Base-by-base conservation (phyloP, 257 asterid species). In the Ilex asprella region DNA sequence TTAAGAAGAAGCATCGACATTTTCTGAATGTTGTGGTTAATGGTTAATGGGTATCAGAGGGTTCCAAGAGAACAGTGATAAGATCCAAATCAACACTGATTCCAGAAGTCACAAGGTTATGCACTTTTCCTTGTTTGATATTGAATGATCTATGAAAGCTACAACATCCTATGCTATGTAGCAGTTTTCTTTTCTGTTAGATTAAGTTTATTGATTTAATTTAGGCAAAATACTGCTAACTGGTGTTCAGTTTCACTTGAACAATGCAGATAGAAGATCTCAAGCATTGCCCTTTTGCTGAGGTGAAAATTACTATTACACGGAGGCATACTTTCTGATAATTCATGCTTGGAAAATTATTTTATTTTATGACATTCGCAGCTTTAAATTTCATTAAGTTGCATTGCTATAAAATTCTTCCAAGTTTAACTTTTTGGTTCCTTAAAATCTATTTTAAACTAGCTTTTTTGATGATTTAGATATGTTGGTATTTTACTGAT, bases 401-500 rank as follows among this genome's bases (percentile, higher is more conserved):
- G 64, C 54, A 11, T 59, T 62, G 31, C 56, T 39, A 21, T 12
- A 21, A 21, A 21, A 21, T 41, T 41, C 47, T 30, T 35, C 44
- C 6, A 21, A 21, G 27, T 21, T 21, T 21, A 51, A 31, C 67
- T 66, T 27, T 52, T 12, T 46, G 39, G 41, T 30, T 49, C 32
- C 15, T 30, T 10, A 21, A 10, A 46, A 5, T 46, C 10, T 46
- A 14, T 59, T 15, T 21, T 51, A 52, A 32, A 35, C 9, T 12
- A 16, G 29, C 12, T 12, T 52, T 56, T 52, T 46, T 46, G 49
- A 55, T 70, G 58, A 59, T 70, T 67, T 68, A 91, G 98, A 78
- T 91, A 55, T 88, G 98, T 69, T 91, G 98, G 98, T 91, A 91
- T 73, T 88, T 91, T 74, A 80, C 94, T 15, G 94, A 84, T 50